A percentile compares a stretch with the other conserved stretches of the same genome.
Conservation (phyloP, 495 filamentous ascomycete genomes). For the Aspergillus panamensis region DNA sequence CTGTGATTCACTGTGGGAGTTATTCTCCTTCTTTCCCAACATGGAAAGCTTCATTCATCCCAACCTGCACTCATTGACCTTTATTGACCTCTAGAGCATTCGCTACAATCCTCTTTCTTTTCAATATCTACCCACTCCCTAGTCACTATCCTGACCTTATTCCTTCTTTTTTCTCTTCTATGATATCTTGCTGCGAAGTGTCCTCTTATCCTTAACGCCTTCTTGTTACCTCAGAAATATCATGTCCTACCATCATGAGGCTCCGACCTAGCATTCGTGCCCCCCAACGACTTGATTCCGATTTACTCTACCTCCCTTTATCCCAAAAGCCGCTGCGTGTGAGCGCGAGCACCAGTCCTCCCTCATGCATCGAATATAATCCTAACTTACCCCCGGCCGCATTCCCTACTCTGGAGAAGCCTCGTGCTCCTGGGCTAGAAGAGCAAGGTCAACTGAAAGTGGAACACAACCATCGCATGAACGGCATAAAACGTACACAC, state of each 20-base stretch:
- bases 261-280: conserved; percentile 24
- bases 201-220: not conserved
- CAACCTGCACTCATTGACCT: too few relatives aligned
- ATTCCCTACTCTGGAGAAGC: conserved; percentile 39
- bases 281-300: conserved; percentile 21
- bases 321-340: conserved; percentile 9
- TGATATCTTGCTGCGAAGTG: not conserved
- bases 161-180: not conserved
- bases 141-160: not conserved
- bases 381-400: conserved; percentile 42
- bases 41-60: too few relatives aligned
- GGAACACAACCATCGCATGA: not conserved
- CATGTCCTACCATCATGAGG: conserved; percentile 15
- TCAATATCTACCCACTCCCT: too few relatives aligned
- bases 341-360: not conserved
- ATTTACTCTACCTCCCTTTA: conserved; percentile 8
- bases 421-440: conserved; percentile 3
- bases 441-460: not conserved
- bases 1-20: too few relatives aligned
- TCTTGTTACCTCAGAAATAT: not conserved
- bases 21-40: too few relatives aligned
- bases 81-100: not conserved
- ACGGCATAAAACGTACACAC: not conserved
- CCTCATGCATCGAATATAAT: conserved; percentile 31
- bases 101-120: not conserved